Evolutionary conservation across 352 stramenopile genomes (phyloP).

Genomic region (Plasmopara halstedii): DNA sequence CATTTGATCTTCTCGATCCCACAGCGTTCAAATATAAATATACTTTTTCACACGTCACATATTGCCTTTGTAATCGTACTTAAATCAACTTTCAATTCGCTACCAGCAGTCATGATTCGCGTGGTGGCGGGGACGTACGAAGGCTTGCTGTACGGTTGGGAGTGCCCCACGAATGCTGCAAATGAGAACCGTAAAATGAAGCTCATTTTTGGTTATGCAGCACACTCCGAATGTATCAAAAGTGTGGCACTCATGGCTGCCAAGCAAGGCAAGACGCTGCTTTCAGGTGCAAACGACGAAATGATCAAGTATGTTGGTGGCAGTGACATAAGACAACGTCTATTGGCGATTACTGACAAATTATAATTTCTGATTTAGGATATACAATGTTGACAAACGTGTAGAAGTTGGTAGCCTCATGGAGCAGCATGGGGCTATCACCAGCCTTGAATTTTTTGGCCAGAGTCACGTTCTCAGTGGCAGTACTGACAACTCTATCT

Average conservation of each 20-base stretch:
- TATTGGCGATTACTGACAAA: too few species aligned
- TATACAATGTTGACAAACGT: slow-evolving; percentile 85
- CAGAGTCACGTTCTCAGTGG: slow-evolving; percentile 84
- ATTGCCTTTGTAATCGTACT: slow-evolving; percentile 27
- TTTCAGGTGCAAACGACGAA: slow-evolving; percentile 79
- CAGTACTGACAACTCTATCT: slow-evolving; percentile 84
- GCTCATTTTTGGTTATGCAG: slow-evolving; percentile 78
- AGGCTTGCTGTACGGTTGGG: slow-evolving; percentile 81
- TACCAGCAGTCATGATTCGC: slow-evolving; percentile 57
- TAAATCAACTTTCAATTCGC: slow-evolving; percentile 8
- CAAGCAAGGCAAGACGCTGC: slow-evolving; percentile 73
- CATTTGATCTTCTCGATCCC: slow-evolving; percentile 8
- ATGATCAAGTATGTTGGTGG: slow-evolving; percentile 78
- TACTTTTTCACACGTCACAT: slow-evolving; percentile 34
- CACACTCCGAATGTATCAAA: slow-evolving; percentile 82
- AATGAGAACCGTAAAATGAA: slow-evolving; percentile 53
- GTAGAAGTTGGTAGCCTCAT: slow-evolving; percentile 82
- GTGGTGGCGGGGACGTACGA: slow-evolving; percentile 83
- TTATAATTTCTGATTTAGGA: slow-evolving; percentile 27
- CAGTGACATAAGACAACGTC: too few species aligned
- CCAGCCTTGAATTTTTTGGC: slow-evolving; percentile 80
- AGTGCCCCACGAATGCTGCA: slow-evolving; percentile 32
- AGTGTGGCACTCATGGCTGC: slow-evolving; percentile 73
- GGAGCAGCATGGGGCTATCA: slow-evolving; percentile 83
- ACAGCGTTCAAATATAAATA: slow-evolving; percentile 20